These are phyloP conservation scores for Stephania cephalantha DNA, from an alignment of 164 flowering plant genomes.

Conservation along the genomic window DNA sequence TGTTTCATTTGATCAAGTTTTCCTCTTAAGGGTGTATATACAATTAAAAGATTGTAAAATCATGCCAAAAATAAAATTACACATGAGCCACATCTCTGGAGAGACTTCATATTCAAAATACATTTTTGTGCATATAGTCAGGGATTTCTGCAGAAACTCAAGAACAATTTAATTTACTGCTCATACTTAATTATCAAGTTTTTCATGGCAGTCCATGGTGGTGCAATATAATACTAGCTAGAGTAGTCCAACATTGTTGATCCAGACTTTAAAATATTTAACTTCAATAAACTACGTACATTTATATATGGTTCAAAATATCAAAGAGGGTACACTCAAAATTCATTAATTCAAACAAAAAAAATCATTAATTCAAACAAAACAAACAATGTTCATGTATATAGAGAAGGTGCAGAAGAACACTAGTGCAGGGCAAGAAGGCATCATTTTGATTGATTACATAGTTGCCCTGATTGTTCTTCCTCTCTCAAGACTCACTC, in stretches of 20 bases:
- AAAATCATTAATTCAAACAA: slow-evolving; percentile 19
- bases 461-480: slow-evolving; percentile 1
- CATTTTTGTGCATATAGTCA: not conserved
- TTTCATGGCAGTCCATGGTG: not conserved
- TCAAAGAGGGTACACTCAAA: not conserved
- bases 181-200: not conserved
- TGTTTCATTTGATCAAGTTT: not conserved
- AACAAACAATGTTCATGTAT: slow-evolving; percentile 9
- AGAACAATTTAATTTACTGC: not conserved
- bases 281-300: no score
- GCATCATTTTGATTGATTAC: slow-evolving; percentile 18
- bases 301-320: not conserved
- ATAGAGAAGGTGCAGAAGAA: slow-evolving; percentile 8
- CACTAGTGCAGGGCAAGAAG: slow-evolving; percentile 13
- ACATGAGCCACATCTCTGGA: not conserved
- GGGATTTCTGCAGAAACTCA: not conserved
- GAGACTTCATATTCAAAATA: not conserved
- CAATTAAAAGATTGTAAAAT: not conserved
- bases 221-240: not conserved
- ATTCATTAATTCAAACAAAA: slow-evolving; percentile 19
- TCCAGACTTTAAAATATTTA: not conserved
- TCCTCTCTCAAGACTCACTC: slow-evolving; percentile 5
- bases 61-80: not conserved
- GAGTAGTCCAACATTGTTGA: not conserved
- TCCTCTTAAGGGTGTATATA: not conserved